Base-by-base conservation (phyloP, 169 alveolate species). In the Plasmodium falciparum region DNA sequence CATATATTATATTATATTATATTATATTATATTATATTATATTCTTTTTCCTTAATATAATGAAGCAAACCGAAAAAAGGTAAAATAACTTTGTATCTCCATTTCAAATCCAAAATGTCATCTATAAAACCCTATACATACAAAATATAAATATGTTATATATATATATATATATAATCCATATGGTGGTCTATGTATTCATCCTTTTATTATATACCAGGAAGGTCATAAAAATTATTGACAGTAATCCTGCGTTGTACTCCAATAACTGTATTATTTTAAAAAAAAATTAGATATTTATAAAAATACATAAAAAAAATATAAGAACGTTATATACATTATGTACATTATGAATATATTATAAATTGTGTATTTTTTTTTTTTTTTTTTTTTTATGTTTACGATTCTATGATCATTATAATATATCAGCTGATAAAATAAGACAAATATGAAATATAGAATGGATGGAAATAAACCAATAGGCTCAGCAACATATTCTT, bases 51-150 rank as follows among this genome's bases (percentile, higher is more conserved):
- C n/a, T 15, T 15, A 54, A 54, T 15, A 54, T 15, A 54, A 11
- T 33, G 12, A 43, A 63, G 75, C 59, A 97, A 80, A 52, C 98
- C 98, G 39, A 97, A 91, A 63, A 93, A 93, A 7, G 99, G 99
- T 26, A 97, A 90, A 29, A 97, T 62, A 54, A 97, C 93, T 89
- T 97, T 97, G 90, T 97, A 96, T 92, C 98, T 95, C 98, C 99
- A 97, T 49, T 95, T 95, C 61, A 97, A 91, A 76, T 96, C 97
- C 50, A 96, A 88, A 26, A 96, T 97, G 89, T 97, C 99, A 89
- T 97, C 99, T 52, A 95, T 94, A 93, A 97, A 96, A 5, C 99
- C 90, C 90, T 80, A 7, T 1, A 61, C 11, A 61, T 12, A 13
- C 61, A 52, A 13, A 13, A 52, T 52, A 7, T 52, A 52, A 4